phyloP scores from a whole-genome alignment of 768 basidiomycete genomes.

The Pseudohyphozyma bogoriensis region DNA sequence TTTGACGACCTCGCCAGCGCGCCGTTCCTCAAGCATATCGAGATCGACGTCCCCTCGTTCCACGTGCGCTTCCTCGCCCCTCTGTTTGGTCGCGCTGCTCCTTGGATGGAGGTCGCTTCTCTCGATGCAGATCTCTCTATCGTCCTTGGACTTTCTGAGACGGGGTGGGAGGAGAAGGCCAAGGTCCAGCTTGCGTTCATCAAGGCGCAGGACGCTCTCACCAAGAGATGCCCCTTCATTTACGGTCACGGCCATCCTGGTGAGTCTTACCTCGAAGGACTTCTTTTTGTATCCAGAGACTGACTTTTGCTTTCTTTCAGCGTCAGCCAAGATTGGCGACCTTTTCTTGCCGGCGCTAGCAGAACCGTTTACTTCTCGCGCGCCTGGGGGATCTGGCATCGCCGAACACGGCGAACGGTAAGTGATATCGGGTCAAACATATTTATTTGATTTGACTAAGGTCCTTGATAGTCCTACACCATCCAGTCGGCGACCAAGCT shows the following conservation, averaged over 20 bases:
- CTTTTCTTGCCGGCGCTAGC: conserved; percentile 6
- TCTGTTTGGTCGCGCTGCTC: not conserved
- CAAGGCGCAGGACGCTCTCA: conserved; percentile 56
- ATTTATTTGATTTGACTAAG: too few relatives aligned
- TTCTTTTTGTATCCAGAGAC: not conserved
- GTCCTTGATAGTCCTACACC: too few relatives aligned
- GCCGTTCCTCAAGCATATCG: conserved; percentile 48
- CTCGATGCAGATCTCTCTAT: conserved; percentile 35
- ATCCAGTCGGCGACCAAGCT: too few relatives aligned
- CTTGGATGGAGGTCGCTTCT: conserved; percentile 29
- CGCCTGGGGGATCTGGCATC: too few relatives aligned
- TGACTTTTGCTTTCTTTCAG: not conserved
- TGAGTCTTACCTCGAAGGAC: not conserved
- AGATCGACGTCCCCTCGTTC: conserved; percentile 11
- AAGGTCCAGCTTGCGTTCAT: conserved; percentile 57
- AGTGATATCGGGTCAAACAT: too few relatives aligned
- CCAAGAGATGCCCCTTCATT: conserved; percentile 40
- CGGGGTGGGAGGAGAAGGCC: conserved; percentile 48
- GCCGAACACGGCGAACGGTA: too few relatives aligned
- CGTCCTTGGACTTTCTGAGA: conserved; percentile 60
- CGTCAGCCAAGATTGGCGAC: not conserved
- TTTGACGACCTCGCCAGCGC: conserved; percentile 66
- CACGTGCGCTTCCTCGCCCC: conserved; percentile 15
- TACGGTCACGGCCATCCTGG: not conserved
- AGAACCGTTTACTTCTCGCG: too few relatives aligned